A percentile compares a stretch with the other conserved stretches of the same genome.
phyloP scores from a whole-genome alignment of 2,329 filamentous ascomycete genomes.

The Penicillium sclerotigenum region DNA sequence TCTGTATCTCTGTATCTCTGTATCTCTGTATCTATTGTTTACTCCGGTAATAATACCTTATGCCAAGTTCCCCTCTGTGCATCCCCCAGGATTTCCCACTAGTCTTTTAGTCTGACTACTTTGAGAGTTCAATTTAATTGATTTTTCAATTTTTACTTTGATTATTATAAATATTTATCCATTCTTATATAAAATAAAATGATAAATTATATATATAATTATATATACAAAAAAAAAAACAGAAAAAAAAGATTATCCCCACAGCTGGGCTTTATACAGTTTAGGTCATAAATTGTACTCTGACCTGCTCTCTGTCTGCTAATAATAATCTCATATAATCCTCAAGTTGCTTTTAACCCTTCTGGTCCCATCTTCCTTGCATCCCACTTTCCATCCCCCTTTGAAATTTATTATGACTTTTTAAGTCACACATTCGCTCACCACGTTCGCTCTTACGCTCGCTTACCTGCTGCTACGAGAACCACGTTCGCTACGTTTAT shows the following conservation, averaged over 20 bases:
- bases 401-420: conserved; percentile 30
- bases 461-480: conserved; percentile 36
- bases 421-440: conserved; percentile 36
- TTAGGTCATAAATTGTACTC: conserved; percentile 23
- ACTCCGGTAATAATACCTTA: not conserved
- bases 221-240: not conserved
- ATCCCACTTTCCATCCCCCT: conserved; percentile 12
- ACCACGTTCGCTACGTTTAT: conserved; percentile 41
- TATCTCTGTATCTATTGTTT: too few species aligned
- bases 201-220: not conserved
- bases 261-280: conserved; percentile 24
- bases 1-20: not conserved
- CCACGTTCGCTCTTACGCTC: conserved; percentile 40
- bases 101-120: conserved; percentile 10
- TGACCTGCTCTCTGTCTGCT: conserved; percentile 20
- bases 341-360: conserved; percentile 26
- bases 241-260: conserved; percentile 12
- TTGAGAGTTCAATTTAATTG: not conserved
- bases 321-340: conserved; percentile 28
- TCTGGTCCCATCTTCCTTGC: conserved; percentile 22
- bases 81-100: conserved; percentile 30
- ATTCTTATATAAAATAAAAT: conserved; percentile 5
- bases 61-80: conserved; percentile 19
- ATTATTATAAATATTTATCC: not conserved
- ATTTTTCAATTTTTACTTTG: not conserved